A percentile compares a stretch with the other conserved stretches of the same genome.
phyloP scores from a whole-genome alignment of 345 rosid genomes.

The Acer saccharum region DNA sequence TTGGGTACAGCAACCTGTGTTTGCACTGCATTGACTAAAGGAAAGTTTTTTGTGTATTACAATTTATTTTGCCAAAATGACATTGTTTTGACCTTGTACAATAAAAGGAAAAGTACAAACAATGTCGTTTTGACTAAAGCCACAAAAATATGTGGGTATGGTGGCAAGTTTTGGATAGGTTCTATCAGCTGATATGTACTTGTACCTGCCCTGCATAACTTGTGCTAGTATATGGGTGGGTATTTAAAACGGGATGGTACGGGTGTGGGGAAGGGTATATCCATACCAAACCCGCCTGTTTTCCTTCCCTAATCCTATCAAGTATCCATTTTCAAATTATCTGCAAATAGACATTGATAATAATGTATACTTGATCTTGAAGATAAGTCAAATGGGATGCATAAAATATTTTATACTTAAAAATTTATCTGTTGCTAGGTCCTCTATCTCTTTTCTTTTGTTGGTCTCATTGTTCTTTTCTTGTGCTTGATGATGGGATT shows the following conservation, averaged over 20 bases:
- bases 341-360: neutral
- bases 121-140: neutral
- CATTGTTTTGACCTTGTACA: neutral
- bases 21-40: neutral
- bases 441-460: neutral
- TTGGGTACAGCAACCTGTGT: neutral
- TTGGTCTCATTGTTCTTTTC: constrained; percentile 2
- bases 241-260: neutral
- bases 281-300: neutral
- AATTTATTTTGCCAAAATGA: neutral
- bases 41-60: neutral
- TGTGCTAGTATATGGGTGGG: neutral
- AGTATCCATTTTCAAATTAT: constrained; percentile 5
- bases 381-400: neutral
- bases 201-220: too few species aligned
- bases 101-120: neutral
- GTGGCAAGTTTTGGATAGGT: neutral
- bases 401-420: neutral
- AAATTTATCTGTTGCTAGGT: neutral
- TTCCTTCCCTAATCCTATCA: neutral
- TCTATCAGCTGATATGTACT: neutral
- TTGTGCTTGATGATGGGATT: constrained; percentile 30
- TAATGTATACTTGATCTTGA: neutral
- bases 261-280: neutral
- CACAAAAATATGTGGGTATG: neutral